Evolutionary conservation across 2,329 filamentous ascomycete genomes (phyloP).

Genomic region (Cadophora malorum): DNA sequence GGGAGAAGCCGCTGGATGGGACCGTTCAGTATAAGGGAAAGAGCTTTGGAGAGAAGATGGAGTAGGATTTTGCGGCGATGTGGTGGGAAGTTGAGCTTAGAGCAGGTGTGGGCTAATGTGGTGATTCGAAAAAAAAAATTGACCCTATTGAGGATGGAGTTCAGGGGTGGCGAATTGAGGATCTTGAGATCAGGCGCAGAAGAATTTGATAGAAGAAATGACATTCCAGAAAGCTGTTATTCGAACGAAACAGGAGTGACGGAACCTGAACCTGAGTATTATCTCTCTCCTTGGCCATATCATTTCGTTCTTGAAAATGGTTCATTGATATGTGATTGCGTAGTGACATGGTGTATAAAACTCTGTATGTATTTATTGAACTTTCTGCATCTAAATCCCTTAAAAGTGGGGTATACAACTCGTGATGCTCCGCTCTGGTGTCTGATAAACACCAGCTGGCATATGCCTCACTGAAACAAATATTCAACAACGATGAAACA

Average conservation of each 20-base stretch:
- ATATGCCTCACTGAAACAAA: constrained; percentile 17
- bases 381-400: background rate
- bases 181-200: too few species aligned
- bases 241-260: too few species aligned
- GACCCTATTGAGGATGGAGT: too few species aligned
- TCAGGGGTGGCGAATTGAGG: too few species aligned
- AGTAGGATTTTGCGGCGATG: constrained; percentile 6
- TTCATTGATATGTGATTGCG: too few species aligned
- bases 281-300: background rate
- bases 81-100: background rate
- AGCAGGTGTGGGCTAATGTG: background rate
- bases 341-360: too few species aligned
- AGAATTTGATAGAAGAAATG: too few species aligned
- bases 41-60: constrained; percentile 31
- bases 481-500: constrained; percentile 16
- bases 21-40: constrained; percentile 31
- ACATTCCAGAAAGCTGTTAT: too few species aligned
- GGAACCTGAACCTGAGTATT: too few species aligned
- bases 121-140: too few species aligned
- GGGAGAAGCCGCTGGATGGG: constrained; percentile 41
- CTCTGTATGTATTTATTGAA: background rate
- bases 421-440: constrained; percentile 2
- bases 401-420: constrained; percentile 6
- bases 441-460: constrained; percentile 19
- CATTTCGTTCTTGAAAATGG: background rate